Base-by-base conservation (phyloP, 1,284 basidiomycete genomes). In the Cutaneotrichosporon daszewskae region DNA sequence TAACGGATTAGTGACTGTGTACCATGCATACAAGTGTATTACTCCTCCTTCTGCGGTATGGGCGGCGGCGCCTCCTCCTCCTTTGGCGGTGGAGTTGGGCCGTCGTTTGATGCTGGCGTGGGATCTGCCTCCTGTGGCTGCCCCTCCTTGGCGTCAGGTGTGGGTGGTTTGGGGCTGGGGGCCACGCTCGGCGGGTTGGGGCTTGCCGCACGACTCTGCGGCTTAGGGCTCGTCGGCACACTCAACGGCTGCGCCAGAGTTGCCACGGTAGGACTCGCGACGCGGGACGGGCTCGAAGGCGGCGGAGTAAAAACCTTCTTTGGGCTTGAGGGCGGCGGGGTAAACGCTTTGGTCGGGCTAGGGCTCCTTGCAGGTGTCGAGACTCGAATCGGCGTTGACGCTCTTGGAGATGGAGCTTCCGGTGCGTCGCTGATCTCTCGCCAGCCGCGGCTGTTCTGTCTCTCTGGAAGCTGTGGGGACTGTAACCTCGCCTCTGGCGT, bases 21-120 rank as follows among this genome's bases (percentile, higher is more conserved):
- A 36, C 24, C 17, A 25, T 36, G 35, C 35, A 36, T 36, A 36
- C 35, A 36, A 36, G 23, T n/a, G n/a, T 22, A 36, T 36, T 36
- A 36, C 23, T 34, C 40, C 13, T 17, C 16, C 37, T 31, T 39
- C 12, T 26, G 9, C 5, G 44, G 32, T 14, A 27, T 8, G 18
- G 28, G 17, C 12, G 23, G 38, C 24, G 29, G 4, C 7, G 23
- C 31, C 13, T 40, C 38, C 29, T 35, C 33, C n/a, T 18, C 29
- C 29, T 40, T 40, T 14, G 38, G 2, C 9, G 28, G 19, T 27
- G 37, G 26, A 7, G 37, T 3, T 17, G 28, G 28, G 13, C 18
- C n/a, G 24, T 31, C 28, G 19, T 39, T 17, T 12, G 27, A 17
- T 10, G 37, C 24, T 8, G 38, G 37, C 13, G 37, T 13, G n/a